These are phyloP conservation scores for Ophiostoma pallidulum DNA, from an alignment of 2,329 filamentous ascomycete genomes.

Conservation along the genomic window DNA sequence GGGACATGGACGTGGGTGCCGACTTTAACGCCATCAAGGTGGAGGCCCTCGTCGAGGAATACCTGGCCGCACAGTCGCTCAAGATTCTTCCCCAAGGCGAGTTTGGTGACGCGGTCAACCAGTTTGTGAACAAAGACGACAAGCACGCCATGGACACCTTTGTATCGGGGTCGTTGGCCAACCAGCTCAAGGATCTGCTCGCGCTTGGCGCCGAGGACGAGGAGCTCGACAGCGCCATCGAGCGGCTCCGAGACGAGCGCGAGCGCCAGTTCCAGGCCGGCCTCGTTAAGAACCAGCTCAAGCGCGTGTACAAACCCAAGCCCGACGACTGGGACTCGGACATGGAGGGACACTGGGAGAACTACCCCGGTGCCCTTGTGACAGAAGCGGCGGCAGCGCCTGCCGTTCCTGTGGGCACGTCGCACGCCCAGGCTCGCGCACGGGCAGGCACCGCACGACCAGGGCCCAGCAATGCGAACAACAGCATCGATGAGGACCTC, in stretches of 20 bases:
- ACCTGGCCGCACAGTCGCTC: conserved; percentile 74
- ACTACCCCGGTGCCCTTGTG: conserved; percentile 59
- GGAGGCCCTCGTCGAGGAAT: conserved; percentile 79
- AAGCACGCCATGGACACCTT: conserved; percentile 83
- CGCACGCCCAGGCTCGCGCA: not conserved
- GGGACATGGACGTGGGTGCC: conserved; percentile 47
- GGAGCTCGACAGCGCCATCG: conserved; percentile 68
- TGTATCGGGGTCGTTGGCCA: conserved; percentile 60
- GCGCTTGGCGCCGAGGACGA: conserved; percentile 58
- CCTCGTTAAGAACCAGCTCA: conserved; percentile 34
- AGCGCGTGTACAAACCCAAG: conserved; percentile 58
- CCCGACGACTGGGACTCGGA: conserved; percentile 85
- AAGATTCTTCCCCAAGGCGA: conserved; percentile 88
- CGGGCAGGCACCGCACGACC: conserved; percentile 13
- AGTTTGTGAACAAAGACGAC: conserved; percentile 93
- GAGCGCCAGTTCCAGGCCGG: conserved; percentile 65
- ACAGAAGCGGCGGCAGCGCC: conserved; percentile 10
- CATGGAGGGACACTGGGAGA: conserved; percentile 75
- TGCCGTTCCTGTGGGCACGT: too few relatives aligned
- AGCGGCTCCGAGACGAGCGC: conserved; percentile 57
- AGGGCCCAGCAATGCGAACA: conserved; percentile 29
- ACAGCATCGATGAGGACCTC: conserved; percentile 39
- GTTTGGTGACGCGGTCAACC: conserved; percentile 84
- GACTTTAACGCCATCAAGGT: conserved; percentile 71
- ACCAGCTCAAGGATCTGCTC: conserved; percentile 62